A percentile compares a stretch with the other conserved stretches of the same genome.
phyloP scores from a whole-genome alignment of 768 basidiomycete genomes.

The Naganishia friedmannii region DNA sequence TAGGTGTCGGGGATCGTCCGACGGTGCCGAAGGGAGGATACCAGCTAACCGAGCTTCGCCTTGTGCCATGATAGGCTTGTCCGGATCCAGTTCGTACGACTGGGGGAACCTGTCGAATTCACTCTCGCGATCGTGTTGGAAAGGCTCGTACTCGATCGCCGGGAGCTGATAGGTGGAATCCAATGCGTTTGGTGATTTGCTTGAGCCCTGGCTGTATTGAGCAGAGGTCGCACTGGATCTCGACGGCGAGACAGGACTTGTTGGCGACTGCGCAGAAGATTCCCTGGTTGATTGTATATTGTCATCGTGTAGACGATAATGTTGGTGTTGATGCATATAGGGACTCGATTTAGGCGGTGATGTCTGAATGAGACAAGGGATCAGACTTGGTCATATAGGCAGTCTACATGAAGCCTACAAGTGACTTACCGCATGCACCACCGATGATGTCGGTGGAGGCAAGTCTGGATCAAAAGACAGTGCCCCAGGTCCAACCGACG shows the following conservation, averaged over 20 bases:
- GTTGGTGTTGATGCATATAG: slow-evolving; percentile 24
- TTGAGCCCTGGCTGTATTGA: slow-evolving; percentile 22
- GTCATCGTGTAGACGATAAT: slow-evolving; percentile 17
- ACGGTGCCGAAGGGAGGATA: slow-evolving; percentile 13
- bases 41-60: slow-evolving; percentile 23
- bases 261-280: slow-evolving; percentile 12
- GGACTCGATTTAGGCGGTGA: slow-evolving; percentile 35
- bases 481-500: slow-evolving; percentile 70
- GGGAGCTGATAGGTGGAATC: background rate
- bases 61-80: slow-evolving; percentile 23
- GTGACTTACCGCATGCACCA: slow-evolving; percentile 44
- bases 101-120: slow-evolving; percentile 18
- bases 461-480: slow-evolving; percentile 88
- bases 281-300: slow-evolving; percentile 4
- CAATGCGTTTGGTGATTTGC: background rate
- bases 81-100: slow-evolving; percentile 23
- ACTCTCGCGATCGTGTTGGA: background rate
- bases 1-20: slow-evolving; percentile 76
- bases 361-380: slow-evolving; percentile 40
- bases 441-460: slow-evolving; percentile 60
- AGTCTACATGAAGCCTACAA: slow-evolving; percentile 27
- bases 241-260: slow-evolving; percentile 35
- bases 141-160: background rate
- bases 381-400: slow-evolving; percentile 22
- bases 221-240: slow-evolving; percentile 34